Conservation (phyloP, 2,329 filamentous ascomycete species). For the Lasiodiplodia theobromae region DNA sequence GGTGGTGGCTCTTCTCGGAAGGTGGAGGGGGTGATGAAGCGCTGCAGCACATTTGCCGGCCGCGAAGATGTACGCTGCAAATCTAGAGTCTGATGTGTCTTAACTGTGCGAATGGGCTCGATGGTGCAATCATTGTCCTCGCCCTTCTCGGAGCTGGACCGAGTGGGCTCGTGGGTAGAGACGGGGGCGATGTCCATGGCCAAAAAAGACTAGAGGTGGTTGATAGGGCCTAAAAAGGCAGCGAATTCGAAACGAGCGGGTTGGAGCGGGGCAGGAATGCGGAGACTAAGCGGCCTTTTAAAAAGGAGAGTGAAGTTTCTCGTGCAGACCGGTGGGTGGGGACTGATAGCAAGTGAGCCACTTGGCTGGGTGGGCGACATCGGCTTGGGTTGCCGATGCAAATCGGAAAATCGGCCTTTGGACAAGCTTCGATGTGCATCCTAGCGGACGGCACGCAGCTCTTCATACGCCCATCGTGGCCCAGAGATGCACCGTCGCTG, state of each 20-base stretch:
- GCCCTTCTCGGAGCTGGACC: neutral
- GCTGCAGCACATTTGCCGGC: conserved; percentile 13
- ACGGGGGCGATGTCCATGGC: conserved; percentile 11
- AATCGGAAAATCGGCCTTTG: conserved; percentile 9
- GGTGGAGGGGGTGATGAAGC: conserved; percentile 20
- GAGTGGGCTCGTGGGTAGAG: neutral
- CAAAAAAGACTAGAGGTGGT: neutral
- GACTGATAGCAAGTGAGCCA: conserved; percentile 11
- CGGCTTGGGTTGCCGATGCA: conserved; percentile 11
- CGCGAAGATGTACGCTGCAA: neutral
- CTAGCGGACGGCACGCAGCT: neutral
- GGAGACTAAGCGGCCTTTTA: neutral
- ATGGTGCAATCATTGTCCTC: neutral
- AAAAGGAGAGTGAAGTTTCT: neutral
- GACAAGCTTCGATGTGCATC: neutral
- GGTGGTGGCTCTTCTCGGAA: conserved; percentile 30
- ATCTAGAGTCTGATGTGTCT: neutral
- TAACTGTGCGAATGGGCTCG: conserved; percentile 3
- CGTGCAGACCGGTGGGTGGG: conserved; percentile 7
- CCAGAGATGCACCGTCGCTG: neutral
- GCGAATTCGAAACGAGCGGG: neutral
- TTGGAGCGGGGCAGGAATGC: neutral
- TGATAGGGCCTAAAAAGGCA: neutral
- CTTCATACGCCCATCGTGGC: conserved; percentile 1
- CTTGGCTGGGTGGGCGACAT: neutral